These are phyloP conservation scores for Ziziphus jujuba DNA, from an alignment of 306 rosid species.

Conservation along the genomic window DNA sequence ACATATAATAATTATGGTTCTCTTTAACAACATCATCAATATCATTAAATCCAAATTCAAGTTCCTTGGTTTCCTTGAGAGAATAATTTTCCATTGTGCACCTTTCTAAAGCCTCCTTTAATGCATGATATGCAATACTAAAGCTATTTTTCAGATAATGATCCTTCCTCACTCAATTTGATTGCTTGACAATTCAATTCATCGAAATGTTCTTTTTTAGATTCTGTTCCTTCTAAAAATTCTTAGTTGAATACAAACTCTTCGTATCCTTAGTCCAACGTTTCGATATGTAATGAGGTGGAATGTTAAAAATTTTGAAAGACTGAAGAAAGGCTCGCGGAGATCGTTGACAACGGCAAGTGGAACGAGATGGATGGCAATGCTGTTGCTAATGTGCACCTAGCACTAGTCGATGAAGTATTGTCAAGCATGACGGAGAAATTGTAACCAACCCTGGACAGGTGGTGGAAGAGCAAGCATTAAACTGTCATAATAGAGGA, in stretches of 20 bases:
- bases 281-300: neutral
- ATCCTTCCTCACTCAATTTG: neutral
- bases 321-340: neutral
- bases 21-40: neutral
- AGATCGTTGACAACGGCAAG: neutral
- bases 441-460: too few species aligned
- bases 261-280: neutral
- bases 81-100: neutral
- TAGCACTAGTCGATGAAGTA: too few species aligned
- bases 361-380: too few species aligned
- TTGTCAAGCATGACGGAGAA: too few species aligned
- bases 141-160: neutral
- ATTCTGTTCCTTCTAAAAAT: too few species aligned
- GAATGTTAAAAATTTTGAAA: neutral
- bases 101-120: neutral
- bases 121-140: neutral
- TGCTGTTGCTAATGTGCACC: too few species aligned
- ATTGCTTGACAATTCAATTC: too few species aligned
- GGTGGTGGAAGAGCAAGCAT: too few species aligned
- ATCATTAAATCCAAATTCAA: neutral
- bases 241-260: too few species aligned
- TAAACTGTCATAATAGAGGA: too few species aligned
- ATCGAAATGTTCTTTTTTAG: too few species aligned
- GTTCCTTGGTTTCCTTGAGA: neutral
- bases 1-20: neutral